Evolutionary conservation across 1,284 basidiomycete genomes (phyloP), one percentile per base, ranked within the genome.

Genomic region (Agaricales sp.): DNA sequence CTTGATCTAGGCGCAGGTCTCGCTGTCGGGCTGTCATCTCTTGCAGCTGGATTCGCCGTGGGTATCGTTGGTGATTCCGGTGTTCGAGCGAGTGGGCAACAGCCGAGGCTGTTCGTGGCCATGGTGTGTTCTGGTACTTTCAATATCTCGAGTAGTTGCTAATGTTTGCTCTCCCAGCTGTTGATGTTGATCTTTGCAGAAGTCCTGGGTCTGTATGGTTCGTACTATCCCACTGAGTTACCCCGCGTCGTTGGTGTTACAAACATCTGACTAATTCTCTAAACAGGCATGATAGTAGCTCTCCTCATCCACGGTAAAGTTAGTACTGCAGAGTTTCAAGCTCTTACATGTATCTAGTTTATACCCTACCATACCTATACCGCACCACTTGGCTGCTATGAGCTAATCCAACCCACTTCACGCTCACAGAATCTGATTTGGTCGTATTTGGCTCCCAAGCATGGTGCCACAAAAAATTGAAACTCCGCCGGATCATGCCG

Each of bases 51-150:
- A 46, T 92, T 91, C 63, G 91, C 91, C 14, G 92, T 94, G 59
- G 91, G 94, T 55, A 90, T 97, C 62, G 94, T 98, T 51, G 92
- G 95, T 66, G 92, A 98, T 64, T 89, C 94, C 54, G 91, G 92
- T 76, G 91, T 93, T 38, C 76, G 92, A 53, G 88, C 88, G 51
- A 91, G 88, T 52, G 87, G 88, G 38, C 88, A 95, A 65, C 92
- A 97, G 70, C 90, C 92, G 44, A 77, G 91, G 61, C 74, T 98
- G 55, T 98, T 92, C 69, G 94, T 97, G 60, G 90, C 87, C 61
- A 85, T 84, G 82, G 80, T 80, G 22, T 50, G 39, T 43, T 21
- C n/a, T 35, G 19, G 1, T 49, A 38, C 8, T 11, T 18, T 20
- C 8, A 41, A n/a, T 6, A 35, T 8, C n/a, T n/a, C n/a, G 30